Conservation (phyloP, 176 grass and related monocot genomes). For the Triticum turgidum region DNA sequence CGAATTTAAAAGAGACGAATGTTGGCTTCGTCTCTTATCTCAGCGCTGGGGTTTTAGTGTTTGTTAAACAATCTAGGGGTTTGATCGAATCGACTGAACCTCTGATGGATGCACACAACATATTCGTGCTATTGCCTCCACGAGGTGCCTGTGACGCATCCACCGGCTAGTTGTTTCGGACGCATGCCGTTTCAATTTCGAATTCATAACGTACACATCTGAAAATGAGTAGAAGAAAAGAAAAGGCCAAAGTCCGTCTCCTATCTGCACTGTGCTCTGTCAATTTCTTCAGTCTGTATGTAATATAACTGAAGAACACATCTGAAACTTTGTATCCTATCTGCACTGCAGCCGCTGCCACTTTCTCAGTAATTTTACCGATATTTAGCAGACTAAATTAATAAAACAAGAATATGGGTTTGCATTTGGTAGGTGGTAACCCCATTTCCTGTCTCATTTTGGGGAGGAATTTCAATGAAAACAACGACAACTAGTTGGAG, state of each 20-base stretch:
- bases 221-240: not conserved
- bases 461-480: not conserved
- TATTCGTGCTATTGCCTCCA: not conserved
- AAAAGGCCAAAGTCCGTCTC: not conserved
- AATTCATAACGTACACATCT: not conserved
- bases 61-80: not conserved
- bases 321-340: not conserved
- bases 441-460: not conserved
- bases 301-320: not conserved
- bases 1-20: too few species aligned
- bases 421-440: not conserved
- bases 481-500: not conserved
- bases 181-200: not conserved
- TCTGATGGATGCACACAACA: not conserved
- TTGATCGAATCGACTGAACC: not conserved
- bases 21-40: not conserved
- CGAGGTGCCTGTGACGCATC: not conserved
- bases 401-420: not conserved
- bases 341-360: not conserved
- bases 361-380: not conserved
- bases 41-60: not conserved
- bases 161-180: too few species aligned
- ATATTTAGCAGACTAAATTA: not conserved
- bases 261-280: not conserved
- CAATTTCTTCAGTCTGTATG: not conserved